Evolutionary conservation across 371 early-diverging fungal species (phyloP).

Genomic region (Lichtheimia hyalospora): DNA sequence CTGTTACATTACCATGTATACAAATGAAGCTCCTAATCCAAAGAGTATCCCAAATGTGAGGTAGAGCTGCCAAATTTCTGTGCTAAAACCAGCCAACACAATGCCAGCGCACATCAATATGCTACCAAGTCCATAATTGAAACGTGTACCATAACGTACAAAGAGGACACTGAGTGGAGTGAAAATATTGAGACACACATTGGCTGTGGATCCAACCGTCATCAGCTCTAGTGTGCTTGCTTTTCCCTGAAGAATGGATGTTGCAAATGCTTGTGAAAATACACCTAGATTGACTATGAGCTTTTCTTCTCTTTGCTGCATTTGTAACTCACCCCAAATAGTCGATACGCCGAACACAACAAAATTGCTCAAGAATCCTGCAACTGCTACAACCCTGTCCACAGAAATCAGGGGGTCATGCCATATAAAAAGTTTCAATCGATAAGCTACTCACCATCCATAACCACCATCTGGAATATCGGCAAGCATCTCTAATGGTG

Average conservation of each 20-base stretch:
- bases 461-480: slow-evolving; percentile 41
- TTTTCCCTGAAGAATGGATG: slow-evolving; percentile 28
- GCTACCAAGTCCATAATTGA: slow-evolving; percentile 37
- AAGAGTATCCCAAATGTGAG: slow-evolving; percentile 53
- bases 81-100: slow-evolving; percentile 45
- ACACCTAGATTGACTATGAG: slow-evolving; percentile 20
- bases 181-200: slow-evolving; percentile 43
- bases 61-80: slow-evolving; percentile 56
- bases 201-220: slow-evolving; percentile 48
- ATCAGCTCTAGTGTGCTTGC: slow-evolving; percentile 43
- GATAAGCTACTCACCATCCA: slow-evolving; percentile 26
- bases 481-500: slow-evolving; percentile 21
- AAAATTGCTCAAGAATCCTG: slow-evolving; percentile 36
- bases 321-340: slow-evolving; percentile 32
- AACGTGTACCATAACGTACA: slow-evolving; percentile 37
- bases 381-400: slow-evolving; percentile 32
- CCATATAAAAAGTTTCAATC: background rate
- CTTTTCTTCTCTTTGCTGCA: background rate
- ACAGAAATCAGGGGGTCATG: no score
- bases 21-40: slow-evolving; percentile 41
- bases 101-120: slow-evolving; percentile 49
- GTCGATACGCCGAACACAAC: slow-evolving; percentile 38
- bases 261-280: slow-evolving; percentile 36
- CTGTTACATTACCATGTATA: slow-evolving; percentile 30
- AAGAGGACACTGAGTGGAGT: slow-evolving; percentile 45